These are phyloP conservation scores for Xylaria cubensis DNA, from an alignment of 495 filamentous ascomycete species.

Conservation along the genomic window DNA sequence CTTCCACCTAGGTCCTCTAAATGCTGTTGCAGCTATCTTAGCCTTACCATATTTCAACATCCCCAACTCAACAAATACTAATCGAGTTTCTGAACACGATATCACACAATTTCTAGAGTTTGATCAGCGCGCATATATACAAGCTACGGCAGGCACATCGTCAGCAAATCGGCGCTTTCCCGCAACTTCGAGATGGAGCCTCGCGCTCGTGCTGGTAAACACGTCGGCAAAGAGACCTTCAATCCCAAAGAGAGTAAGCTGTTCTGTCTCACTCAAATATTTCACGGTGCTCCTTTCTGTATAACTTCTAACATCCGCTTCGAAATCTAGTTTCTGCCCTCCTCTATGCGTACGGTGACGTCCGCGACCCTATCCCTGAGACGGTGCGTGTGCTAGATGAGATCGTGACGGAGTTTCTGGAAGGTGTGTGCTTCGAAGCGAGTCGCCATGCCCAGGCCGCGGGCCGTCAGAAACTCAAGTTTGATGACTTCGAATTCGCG, in stretches of 20 bases:
- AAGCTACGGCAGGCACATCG: background rate
- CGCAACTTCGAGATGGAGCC: constrained; percentile 63
- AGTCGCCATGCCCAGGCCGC: constrained; percentile 80
- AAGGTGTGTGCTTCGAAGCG: constrained; percentile 88
- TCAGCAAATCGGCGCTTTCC: constrained; percentile 4
- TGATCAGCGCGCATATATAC: background rate
- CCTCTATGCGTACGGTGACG: constrained; percentile 88
- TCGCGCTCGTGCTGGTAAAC: constrained; percentile 76
- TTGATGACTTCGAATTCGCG: constrained; percentile 95
- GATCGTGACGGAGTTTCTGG: constrained; percentile 88
- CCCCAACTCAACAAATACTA: background rate
- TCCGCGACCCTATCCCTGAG: constrained; percentile 71
- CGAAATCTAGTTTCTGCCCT: constrained; percentile 70
- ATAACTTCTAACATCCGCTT: constrained; percentile 21
- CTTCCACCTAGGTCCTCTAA: background rate
- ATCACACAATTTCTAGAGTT: background rate
- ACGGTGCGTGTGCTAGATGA: constrained; percentile 90
- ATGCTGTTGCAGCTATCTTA: background rate
- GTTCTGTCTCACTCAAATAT: constrained; percentile 1
- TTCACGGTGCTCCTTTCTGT: background rate
- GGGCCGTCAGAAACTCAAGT: constrained; percentile 92
- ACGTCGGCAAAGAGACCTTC: constrained; percentile 91
- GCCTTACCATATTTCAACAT: background rate
- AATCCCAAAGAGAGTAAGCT: constrained; percentile 72
- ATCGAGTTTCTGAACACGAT: background rate